phyloP scores from a whole-genome alignment of 2,329 filamentous ascomycete genomes.

The Fusarium falciforme region DNA sequence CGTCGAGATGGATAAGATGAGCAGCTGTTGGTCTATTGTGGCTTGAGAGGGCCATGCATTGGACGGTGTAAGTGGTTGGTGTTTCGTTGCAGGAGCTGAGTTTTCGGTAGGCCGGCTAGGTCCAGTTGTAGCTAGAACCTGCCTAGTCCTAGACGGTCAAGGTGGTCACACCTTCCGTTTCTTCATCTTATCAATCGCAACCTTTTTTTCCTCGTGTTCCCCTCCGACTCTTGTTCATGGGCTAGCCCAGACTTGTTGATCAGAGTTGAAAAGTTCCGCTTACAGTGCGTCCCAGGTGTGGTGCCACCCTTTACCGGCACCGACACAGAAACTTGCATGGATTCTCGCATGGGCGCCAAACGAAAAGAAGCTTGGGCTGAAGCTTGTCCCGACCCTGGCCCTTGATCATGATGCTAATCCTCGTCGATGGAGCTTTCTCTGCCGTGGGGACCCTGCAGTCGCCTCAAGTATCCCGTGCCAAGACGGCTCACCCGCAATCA shows the following conservation, averaged over 20 bases:
- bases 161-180: constrained; percentile 6
- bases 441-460: background rate
- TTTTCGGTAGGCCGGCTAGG: background rate
- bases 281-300: background rate
- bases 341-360: background rate
- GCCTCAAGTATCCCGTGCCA: constrained; percentile 25
- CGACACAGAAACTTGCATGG: constrained; percentile 11
- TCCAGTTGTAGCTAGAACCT: background rate
- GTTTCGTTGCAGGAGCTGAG: constrained; percentile 12
- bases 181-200: constrained; percentile 43
- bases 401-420: background rate
- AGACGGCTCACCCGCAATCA: constrained; percentile 34
- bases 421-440: background rate
- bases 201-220: background rate
- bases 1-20: constrained; percentile 26
- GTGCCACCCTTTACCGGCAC: constrained; percentile 1
- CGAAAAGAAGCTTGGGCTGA: background rate
- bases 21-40: constrained; percentile 23
- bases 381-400: constrained; percentile 13
- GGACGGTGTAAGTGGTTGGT: constrained; percentile 11
- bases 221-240: background rate
- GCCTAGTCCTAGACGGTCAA: background rate
- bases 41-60: constrained; percentile 30
- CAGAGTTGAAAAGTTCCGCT: background rate
- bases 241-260: background rate